Conservation (phyloP, 257 asterid genomes). For the Capsicum baccatum region DNA sequence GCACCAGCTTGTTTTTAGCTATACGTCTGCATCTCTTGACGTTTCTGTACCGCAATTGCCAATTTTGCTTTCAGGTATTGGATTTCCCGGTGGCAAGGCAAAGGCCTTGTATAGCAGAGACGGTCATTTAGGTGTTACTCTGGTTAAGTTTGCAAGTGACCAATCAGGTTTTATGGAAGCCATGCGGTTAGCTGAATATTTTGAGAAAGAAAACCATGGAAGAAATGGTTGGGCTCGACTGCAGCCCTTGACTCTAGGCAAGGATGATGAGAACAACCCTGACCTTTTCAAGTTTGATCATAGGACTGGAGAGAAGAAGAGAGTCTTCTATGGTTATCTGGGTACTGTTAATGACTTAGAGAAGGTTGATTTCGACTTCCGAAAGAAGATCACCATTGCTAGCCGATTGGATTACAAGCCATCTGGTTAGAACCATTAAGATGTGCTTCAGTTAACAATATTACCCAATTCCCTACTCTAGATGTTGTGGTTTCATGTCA, state of each 20-base stretch:
- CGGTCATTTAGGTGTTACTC: constrained; percentile 81
- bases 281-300: constrained; percentile 67
- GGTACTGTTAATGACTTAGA: constrained; percentile 81
- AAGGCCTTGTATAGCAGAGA: constrained; percentile 78
- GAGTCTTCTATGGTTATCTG: constrained; percentile 78
- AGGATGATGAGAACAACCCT: constrained; percentile 80
- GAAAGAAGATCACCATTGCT: constrained; percentile 70
- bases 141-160: constrained; percentile 67
- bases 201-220: constrained; percentile 68
- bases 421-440: constrained; percentile 37
- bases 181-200: constrained; percentile 61
- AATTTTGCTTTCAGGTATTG: constrained; percentile 69
- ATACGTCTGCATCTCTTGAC: neutral
- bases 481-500: neutral
- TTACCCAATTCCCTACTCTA: neutral
- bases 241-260: constrained; percentile 50
- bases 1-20: neutral
- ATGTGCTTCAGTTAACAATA: constrained; percentile 7
- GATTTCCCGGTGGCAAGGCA: constrained; percentile 75
- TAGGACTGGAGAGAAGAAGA: constrained; percentile 61
- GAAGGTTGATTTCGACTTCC: constrained; percentile 75
- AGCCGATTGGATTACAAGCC: constrained; percentile 57
- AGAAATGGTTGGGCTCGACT: constrained; percentile 73
- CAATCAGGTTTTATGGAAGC: constrained; percentile 82
- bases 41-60: neutral